Percentiles rank a stretch among this genome's conserved stretches.
These are phyloP conservation scores for Ceratocystiopsis sp. DNA, from an alignment of 2,329 filamentous ascomycete genomes.

Conservation along the genomic window DNA sequence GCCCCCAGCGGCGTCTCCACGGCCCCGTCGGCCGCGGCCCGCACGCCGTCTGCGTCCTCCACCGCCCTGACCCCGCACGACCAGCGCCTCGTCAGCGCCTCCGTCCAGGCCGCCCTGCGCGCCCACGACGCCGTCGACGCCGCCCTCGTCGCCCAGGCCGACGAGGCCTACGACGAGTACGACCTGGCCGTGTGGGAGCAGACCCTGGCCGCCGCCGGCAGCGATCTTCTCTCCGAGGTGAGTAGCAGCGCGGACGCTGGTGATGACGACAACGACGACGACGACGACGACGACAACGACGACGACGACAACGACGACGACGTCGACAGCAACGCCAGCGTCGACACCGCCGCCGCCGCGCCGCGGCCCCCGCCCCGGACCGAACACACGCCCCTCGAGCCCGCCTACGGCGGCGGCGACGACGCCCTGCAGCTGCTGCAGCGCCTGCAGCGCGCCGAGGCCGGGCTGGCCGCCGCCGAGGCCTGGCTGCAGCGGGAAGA, in stretches of 20 bases:
- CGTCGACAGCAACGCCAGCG: too few species aligned
- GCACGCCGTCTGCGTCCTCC: too few species aligned
- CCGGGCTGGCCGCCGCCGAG: background rate
- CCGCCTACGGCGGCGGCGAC: slow-evolving; percentile 2
- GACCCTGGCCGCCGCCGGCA: background rate
- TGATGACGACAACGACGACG: background rate
- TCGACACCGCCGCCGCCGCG: too few species aligned
- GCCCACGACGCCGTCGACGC: slow-evolving; percentile 9
- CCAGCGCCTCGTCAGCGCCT: slow-evolving; percentile 6
- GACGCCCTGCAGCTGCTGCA: slow-evolving; percentile 5
- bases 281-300: background rate
- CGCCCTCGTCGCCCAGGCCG: slow-evolving; percentile 5
- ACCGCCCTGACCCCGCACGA: slow-evolving; percentile 2
- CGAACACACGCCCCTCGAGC: background rate
- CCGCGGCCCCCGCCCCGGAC: too few species aligned
- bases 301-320: background rate
- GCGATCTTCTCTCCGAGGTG: background rate
- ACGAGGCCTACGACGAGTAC: slow-evolving; percentile 2
- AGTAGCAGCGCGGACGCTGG: too few species aligned
- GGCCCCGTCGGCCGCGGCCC: too few species aligned
- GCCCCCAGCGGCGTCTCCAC: too few species aligned
- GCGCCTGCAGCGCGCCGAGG: background rate
- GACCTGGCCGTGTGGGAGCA: slow-evolving; percentile 8
- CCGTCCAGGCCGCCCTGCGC: slow-evolving; percentile 6
- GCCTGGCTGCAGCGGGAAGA: background rate